A percentile compares a stretch with the other conserved stretches of the same genome.
These are phyloP conservation scores for Karstenula rhodostoma DNA, from an alignment of 2,329 filamentous ascomycete species.

Conservation along the genomic window DNA sequence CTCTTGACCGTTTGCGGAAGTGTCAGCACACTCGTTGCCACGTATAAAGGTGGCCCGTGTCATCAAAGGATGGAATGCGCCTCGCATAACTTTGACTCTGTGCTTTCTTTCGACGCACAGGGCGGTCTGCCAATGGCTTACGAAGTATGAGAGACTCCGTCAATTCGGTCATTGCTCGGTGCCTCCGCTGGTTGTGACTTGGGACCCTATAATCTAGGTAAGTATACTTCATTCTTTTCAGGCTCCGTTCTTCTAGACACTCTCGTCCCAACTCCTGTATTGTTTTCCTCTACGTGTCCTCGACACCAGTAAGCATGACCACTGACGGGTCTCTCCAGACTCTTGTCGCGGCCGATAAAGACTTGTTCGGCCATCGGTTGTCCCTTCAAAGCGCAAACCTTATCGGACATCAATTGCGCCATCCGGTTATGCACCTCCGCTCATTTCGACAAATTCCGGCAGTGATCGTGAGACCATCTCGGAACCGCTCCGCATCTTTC, in stretches of 20 bases:
- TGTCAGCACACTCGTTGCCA: neutral
- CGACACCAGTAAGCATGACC: neutral
- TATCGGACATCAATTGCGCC: neutral
- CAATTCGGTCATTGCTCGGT: neutral
- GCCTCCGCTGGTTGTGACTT: neutral
- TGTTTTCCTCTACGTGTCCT: neutral
- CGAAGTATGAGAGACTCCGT: neutral
- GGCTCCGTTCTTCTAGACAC: neutral
- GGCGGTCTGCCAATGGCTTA: neutral
- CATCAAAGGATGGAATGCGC: neutral
- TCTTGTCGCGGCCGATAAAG: neutral
- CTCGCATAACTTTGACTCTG: neutral
- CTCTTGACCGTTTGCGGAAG: neutral
- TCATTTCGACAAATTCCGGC: neutral
- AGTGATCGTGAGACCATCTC: neutral
- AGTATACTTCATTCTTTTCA: neutral
- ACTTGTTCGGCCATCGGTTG: neutral
- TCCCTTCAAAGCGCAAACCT: neutral
- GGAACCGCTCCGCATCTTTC: neutral
- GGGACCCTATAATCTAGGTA: neutral
- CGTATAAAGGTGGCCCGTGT: neutral
- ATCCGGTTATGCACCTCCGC: neutral
- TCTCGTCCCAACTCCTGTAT: neutral
- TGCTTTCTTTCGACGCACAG: neutral
- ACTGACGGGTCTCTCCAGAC: neutral